These are phyloP conservation scores for Colletotrichum lindemuthianum DNA, from an alignment of 2,329 filamentous ascomycete species.

Conservation along the genomic window DNA sequence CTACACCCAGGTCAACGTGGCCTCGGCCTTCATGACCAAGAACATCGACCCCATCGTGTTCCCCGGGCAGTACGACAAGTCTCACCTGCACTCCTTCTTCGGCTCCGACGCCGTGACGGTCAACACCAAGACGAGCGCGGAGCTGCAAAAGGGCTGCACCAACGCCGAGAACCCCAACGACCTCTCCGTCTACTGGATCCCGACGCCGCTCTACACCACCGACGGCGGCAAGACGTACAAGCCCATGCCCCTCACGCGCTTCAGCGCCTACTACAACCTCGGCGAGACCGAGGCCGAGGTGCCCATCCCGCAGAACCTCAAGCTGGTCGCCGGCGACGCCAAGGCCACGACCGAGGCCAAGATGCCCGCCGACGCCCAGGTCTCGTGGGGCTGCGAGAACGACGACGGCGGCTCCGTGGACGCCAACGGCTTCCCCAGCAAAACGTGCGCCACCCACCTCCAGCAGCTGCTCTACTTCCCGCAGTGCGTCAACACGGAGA, in stretches of 20 bases:
- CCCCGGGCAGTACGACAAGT: conserved; percentile 44
- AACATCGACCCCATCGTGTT: conserved; percentile 48
- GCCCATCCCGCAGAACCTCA: conserved; percentile 55
- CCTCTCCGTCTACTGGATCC: conserved; percentile 57
- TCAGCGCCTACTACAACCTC: conserved; percentile 58
- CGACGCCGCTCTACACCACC: conserved; percentile 51
- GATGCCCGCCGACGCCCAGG: conserved; percentile 37
- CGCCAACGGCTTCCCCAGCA: conserved; percentile 77
- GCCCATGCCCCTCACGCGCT: conserved; percentile 47
- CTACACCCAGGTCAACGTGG: conserved; percentile 40
- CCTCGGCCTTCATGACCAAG: conserved; percentile 45
- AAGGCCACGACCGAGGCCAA: conserved; percentile 52
- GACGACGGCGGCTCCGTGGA: conserved; percentile 44
- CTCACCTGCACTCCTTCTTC: conserved; percentile 49
- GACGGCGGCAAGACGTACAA: conserved; percentile 45
- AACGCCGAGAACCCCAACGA: conserved; percentile 58
- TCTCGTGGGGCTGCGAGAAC: conserved; percentile 45
- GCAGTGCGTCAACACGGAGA: conserved; percentile 40
- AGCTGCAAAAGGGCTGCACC: conserved; percentile 55
- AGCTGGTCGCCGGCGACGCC: conserved; percentile 53
- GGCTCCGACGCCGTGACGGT: conserved; percentile 47
- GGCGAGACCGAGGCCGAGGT: conserved; percentile 52
- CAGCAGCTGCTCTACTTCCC: conserved; percentile 60
- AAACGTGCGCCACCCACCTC: conserved; percentile 66
- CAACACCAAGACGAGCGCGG: conserved; percentile 44